A percentile compares a stretch with the other conserved stretches of the same genome.
Evolutionary conservation across 2,329 filamentous ascomycete species (phyloP).

Genomic region (Fusarium aywerte): DNA sequence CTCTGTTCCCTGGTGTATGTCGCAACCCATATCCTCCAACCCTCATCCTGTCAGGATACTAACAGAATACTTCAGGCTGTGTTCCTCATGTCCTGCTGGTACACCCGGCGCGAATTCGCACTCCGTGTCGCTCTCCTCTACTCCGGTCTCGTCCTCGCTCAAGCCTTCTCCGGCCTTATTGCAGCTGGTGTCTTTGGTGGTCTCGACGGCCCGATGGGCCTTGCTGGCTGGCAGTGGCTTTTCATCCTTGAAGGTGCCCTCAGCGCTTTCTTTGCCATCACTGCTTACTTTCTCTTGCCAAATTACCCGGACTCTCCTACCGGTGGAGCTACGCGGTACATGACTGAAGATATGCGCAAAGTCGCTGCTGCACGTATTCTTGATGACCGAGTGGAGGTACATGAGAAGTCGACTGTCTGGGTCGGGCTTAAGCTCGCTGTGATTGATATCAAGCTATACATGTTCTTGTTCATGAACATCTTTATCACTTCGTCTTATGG

Average conservation of each 20-base stretch:
- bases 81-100: slow-evolving; percentile 63
- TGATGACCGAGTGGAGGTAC: slow-evolving; percentile 28
- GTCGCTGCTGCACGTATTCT: slow-evolving; percentile 30
- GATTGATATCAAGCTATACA: slow-evolving; percentile 36
- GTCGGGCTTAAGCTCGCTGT: slow-evolving; percentile 36
- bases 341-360: slow-evolving; percentile 36
- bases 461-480: slow-evolving; percentile 38
- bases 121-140: slow-evolving; percentile 66
- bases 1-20: slow-evolving; percentile 35
- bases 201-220: slow-evolving; percentile 55
- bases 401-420: slow-evolving; percentile 31
- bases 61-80: not conserved
- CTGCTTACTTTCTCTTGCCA: slow-evolving; percentile 39
- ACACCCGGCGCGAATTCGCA: slow-evolving; percentile 71
- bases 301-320: slow-evolving; percentile 30
- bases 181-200: slow-evolving; percentile 65
- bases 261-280: slow-evolving; percentile 34
- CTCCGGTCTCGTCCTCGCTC: slow-evolving; percentile 71
- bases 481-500: slow-evolving; percentile 45
- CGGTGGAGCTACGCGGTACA: slow-evolving; percentile 23
- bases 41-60: rapidly evolving
- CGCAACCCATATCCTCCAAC: rapidly evolving
- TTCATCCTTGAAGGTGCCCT: slow-evolving; percentile 72
- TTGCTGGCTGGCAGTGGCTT: slow-evolving; percentile 72
- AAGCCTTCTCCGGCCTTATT: slow-evolving; percentile 72